These are phyloP conservation scores for Micractinium sp. DNA, from an alignment of 139 green algal genomes.

Conservation along the genomic window DNA sequence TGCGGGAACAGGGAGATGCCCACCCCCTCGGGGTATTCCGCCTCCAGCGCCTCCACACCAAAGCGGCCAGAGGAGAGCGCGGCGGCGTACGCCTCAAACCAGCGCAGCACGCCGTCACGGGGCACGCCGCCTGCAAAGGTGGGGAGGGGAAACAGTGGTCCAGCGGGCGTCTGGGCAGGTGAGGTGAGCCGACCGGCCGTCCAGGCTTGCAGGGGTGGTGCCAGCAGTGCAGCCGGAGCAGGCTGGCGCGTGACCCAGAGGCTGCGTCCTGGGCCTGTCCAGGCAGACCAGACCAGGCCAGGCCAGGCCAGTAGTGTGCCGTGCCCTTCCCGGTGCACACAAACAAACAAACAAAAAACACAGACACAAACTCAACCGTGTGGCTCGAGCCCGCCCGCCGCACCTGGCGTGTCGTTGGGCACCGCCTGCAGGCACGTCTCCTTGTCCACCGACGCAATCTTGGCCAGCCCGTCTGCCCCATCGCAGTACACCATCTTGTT, in stretches of 20 bases:
- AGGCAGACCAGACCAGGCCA: too few relatives aligned
- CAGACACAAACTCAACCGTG: too few relatives aligned
- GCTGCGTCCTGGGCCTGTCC: too few relatives aligned
- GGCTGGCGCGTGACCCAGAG: too few relatives aligned
- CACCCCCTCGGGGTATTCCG: constrained; percentile 7
- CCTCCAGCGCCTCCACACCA: constrained; percentile 42
- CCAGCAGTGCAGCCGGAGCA: too few relatives aligned
- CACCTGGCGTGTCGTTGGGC: not conserved
- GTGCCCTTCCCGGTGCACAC: not conserved
- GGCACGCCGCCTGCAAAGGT: not conserved
- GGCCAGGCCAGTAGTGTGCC: not conserved
- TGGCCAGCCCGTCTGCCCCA: not conserved
- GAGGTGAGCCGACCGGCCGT: too few relatives aligned
- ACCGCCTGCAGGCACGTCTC: constrained; percentile 22
- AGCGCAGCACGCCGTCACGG: constrained; percentile 57
- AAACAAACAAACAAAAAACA: too few relatives aligned
- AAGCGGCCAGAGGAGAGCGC: constrained; percentile 55
- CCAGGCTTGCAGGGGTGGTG: too few relatives aligned
- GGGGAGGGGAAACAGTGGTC: not conserved
- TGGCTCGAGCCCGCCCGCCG: not conserved
- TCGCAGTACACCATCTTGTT: constrained; percentile 45
- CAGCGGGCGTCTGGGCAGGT: not conserved
- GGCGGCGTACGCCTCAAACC: constrained; percentile 73
- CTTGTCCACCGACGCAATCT: constrained; percentile 24
- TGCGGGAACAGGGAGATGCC: constrained; percentile 66